Evolutionary conservation across 2,329 filamentous ascomycete species (phyloP).

Genomic region (Colletotrichum musicola): DNA sequence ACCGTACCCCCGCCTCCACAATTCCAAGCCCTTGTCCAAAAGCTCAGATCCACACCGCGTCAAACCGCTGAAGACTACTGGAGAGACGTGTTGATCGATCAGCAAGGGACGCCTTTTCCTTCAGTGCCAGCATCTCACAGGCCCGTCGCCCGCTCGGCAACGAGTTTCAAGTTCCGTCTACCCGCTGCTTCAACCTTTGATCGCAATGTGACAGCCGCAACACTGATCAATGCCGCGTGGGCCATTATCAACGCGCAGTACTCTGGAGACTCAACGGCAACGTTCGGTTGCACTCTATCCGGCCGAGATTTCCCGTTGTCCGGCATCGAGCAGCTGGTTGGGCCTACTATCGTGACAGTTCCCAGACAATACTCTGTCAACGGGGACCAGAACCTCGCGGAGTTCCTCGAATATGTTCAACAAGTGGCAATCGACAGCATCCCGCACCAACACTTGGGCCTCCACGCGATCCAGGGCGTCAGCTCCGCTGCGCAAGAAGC

Average conservation of each 20-base stretch:
- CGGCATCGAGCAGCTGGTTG: constrained; percentile 45
- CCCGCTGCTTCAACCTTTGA: background rate
- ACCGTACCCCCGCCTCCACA: background rate
- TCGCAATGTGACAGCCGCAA: constrained; percentile 33
- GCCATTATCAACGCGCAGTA: constrained; percentile 53
- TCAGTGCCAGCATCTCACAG: constrained; percentile 8
- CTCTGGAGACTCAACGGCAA: constrained; percentile 44
- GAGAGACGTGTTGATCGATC: constrained; percentile 5
- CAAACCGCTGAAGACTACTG: constrained; percentile 8
- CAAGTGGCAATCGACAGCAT: constrained; percentile 37
- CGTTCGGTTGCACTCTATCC: constrained; percentile 46
- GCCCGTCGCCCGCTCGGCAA: background rate
- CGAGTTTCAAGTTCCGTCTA: constrained; percentile 1
- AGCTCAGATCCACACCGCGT: background rate
- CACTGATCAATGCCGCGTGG: constrained; percentile 44
- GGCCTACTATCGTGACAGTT: constrained; percentile 47
- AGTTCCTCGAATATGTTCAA: constrained; percentile 37
- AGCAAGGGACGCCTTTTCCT: constrained; percentile 5
- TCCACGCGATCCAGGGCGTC: constrained; percentile 38
- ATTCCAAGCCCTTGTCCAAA: constrained; percentile 6
- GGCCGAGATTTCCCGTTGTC: constrained; percentile 45
- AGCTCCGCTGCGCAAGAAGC: constrained; percentile 34
- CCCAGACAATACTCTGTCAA: constrained; percentile 43
- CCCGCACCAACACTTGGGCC: constrained; percentile 42
- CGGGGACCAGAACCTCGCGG: constrained; percentile 12